These are phyloP conservation scores for Castanea sativa DNA, from an alignment of 306 rosid genomes.

Conservation along the genomic window DNA sequence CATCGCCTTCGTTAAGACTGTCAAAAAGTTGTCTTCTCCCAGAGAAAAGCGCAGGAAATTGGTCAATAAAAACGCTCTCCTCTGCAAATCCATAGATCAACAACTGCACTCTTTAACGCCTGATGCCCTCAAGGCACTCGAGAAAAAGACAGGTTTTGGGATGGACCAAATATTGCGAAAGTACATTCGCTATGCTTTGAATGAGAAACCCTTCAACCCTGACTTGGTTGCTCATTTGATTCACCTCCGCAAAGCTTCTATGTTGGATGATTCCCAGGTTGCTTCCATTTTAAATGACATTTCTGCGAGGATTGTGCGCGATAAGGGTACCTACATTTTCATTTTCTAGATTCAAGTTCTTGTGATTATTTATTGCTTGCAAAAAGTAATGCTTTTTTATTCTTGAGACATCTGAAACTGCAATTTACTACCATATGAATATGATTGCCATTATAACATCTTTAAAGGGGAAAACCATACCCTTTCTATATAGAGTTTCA, in stretches of 20 bases:
- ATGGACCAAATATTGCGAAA: constrained; percentile 77
- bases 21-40: constrained; percentile 70
- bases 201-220: constrained; percentile 90
- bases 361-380: too few relatives aligned
- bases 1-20: constrained; percentile 71
- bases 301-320: constrained; percentile 81
- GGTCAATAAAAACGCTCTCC: constrained; percentile 79
- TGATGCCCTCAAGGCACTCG: constrained; percentile 57
- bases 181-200: constrained; percentile 80
- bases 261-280: constrained; percentile 57
- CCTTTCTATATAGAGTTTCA: not conserved
- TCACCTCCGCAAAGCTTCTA: constrained; percentile 70
- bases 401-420: not conserved
- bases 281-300: constrained; percentile 77
- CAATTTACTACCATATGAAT: not conserved
- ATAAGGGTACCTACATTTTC: constrained; percentile 45
- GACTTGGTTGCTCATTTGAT: constrained; percentile 71
- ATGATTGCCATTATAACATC: not conserved
- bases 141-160: constrained; percentile 74
- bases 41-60: constrained; percentile 70
- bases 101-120: constrained; percentile 43
- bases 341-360: too few relatives aligned
- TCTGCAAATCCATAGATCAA: constrained; percentile 67
- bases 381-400: not conserved
- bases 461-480: not conserved